These are phyloP conservation scores for Cerioporus squamosus DNA, from an alignment of 1,284 basidiomycete species.

Conservation along the genomic window DNA sequence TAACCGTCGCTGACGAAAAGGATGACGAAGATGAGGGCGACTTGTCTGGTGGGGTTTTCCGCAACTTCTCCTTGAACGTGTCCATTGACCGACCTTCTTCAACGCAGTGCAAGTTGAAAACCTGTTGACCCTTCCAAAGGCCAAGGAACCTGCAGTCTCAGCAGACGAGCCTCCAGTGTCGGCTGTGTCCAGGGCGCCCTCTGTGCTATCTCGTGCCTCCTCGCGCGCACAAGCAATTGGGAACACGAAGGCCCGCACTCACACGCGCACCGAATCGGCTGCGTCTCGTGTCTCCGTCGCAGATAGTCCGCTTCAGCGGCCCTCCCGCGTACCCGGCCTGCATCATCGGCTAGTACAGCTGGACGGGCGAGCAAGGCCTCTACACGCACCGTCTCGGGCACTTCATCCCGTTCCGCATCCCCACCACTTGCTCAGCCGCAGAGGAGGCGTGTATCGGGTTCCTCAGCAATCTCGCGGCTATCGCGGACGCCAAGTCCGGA, in stretches of 20 bases:
- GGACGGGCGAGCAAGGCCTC: constrained; percentile 24
- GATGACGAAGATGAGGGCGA: constrained; percentile 16
- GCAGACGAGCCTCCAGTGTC: constrained; percentile 1
- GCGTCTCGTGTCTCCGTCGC: constrained; percentile 5
- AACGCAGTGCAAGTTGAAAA: constrained; percentile 29
- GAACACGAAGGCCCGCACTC: constrained; percentile 2
- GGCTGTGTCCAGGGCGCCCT: constrained; percentile 18
- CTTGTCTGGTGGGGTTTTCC: constrained; percentile 24
- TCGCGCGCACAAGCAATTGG: constrained; percentile 14
- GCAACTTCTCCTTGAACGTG: neutral
- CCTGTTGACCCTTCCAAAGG: constrained; percentile 25
- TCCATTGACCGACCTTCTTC: neutral
- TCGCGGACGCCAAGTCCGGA: constrained; percentile 59
- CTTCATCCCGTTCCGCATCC: constrained; percentile 10
- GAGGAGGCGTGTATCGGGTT: constrained; percentile 17
- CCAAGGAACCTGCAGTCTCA: constrained; percentile 22
- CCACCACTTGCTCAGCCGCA: constrained; percentile 9
- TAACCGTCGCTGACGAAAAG: constrained; percentile 5
- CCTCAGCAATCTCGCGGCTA: constrained; percentile 23
- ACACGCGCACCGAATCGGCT: constrained; percentile 11
- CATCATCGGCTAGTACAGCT: constrained; percentile 18
- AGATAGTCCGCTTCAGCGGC: constrained; percentile 24
- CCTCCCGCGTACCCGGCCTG: constrained; percentile 23
- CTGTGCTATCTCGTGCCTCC: constrained; percentile 16
- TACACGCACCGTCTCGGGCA: neutral